Conservation (phyloP, 768 basidiomycete species). For the Tylopilus sp. region DNA sequence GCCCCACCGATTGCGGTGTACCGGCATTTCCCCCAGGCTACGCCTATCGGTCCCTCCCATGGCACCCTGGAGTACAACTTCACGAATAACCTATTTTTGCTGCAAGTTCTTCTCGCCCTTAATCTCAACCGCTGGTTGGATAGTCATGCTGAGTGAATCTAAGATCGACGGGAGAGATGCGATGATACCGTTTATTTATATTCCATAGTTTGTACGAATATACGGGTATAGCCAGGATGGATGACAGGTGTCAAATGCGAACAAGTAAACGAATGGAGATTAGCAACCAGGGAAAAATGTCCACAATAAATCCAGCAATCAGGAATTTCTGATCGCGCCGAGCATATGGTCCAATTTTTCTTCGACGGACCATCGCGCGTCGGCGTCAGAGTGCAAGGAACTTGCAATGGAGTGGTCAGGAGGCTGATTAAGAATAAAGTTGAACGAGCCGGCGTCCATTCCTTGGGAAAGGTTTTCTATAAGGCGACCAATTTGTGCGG, state of each 20-base stretch:
- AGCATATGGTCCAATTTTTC: constrained; percentile 76
- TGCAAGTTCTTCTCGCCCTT: constrained; percentile 62
- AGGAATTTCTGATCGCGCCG: constrained; percentile 33
- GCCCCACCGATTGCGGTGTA: constrained; percentile 53
- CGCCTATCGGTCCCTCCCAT: constrained; percentile 61
- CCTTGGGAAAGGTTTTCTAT: constrained; percentile 81
- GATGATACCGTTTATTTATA: constrained; percentile 31
- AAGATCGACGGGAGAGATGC: constrained; percentile 9
- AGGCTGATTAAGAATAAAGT: constrained; percentile 50
- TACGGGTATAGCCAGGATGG: constrained; percentile 25
- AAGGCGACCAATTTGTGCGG: constrained; percentile 76
- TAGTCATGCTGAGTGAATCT: constrained; percentile 39
- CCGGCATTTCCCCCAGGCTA: constrained; percentile 48
- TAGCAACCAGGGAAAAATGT: constrained; percentile 7
- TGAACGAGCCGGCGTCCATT: constrained; percentile 82
- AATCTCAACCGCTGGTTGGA: constrained; percentile 77
- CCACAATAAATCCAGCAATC: constrained; percentile 26
- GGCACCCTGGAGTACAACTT: constrained; percentile 65
- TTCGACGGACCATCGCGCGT: constrained; percentile 68
- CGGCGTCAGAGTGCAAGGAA: constrained; percentile 58
- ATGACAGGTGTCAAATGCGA: constrained; percentile 11
- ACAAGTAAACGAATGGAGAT: constrained; percentile 15
- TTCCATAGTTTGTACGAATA: constrained; percentile 31
- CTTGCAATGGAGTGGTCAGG: constrained; percentile 58
- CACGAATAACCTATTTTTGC: constrained; percentile 53